These are phyloP conservation scores for Backusella liffmaniae DNA, from an alignment of 192 early-diverging fungal species.

Conservation along the genomic window DNA sequence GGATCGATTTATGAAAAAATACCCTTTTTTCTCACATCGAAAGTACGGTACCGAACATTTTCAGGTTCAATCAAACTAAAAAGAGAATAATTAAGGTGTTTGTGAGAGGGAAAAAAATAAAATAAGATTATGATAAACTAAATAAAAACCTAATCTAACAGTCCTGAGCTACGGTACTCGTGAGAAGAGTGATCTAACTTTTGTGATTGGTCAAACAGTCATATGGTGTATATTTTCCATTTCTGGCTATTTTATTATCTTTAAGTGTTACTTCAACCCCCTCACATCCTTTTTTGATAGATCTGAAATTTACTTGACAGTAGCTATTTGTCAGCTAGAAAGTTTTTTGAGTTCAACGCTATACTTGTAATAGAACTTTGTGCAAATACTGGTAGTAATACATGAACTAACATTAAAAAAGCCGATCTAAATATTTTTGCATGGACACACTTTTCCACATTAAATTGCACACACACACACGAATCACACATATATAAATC, in stretches of 20 bases:
- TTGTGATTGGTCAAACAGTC: not conserved
- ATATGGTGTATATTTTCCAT: not conserved
- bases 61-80: not conserved
- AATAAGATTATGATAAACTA: not conserved
- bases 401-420: not conserved
- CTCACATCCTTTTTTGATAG: not conserved
- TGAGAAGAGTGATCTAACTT: not conserved
- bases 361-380: not conserved
- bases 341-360: not conserved
- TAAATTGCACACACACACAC: too few relatives aligned
- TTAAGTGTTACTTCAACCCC: not conserved
- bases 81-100: not conserved
- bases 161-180: not conserved
- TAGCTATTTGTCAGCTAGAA: not conserved
- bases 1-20: not conserved
- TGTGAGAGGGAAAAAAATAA: not conserved
- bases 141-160: not conserved
- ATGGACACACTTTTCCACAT: not conserved
- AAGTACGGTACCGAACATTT: not conserved
- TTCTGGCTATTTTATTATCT: not conserved
- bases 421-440: not conserved
- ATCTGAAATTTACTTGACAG: not conserved
- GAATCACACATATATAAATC: too few relatives aligned
- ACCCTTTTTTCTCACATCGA: not conserved
- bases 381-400: not conserved